Conservation (phyloP, 2,329 filamentous ascomycete species). For the Paraconiothyrium sp. region DNA sequence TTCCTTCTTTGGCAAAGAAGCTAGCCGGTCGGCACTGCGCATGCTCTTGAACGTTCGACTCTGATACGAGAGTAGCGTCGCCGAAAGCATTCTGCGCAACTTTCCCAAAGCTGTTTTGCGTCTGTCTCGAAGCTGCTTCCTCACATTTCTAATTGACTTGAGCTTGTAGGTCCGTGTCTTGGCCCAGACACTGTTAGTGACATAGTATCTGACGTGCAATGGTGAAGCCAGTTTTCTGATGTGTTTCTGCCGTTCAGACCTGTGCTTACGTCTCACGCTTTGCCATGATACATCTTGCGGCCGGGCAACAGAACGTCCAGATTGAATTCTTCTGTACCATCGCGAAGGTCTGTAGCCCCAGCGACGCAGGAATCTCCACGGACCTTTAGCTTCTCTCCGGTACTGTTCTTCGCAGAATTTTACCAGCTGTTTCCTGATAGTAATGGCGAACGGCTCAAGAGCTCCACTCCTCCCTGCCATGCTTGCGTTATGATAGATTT, state of each 20-base stretch:
- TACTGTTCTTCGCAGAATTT: neutral
- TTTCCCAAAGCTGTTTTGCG: neutral
- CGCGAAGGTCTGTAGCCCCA: constrained; percentile 3
- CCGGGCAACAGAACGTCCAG: neutral
- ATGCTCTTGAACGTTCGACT: neutral
- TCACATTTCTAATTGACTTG: neutral
- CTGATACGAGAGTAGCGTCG: constrained; percentile 3
- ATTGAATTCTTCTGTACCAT: neutral
- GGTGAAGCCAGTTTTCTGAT: neutral
- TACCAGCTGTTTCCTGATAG: neutral
- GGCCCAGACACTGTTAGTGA: neutral
- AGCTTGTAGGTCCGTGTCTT: neutral
- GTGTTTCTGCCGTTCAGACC: neutral
- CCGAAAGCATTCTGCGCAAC: neutral
- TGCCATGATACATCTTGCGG: neutral
- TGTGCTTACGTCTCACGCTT: neutral
- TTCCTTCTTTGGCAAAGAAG: neutral
- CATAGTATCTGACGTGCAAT: neutral
- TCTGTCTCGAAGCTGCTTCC: neutral
- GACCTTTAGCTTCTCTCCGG: neutral
- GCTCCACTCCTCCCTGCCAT: neutral
- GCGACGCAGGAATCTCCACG: neutral
- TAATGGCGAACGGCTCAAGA: neutral
- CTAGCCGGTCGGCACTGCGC: constrained; percentile 2
- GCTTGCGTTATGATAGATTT: neutral